These are phyloP conservation scores for grape (Vitis vinifera) DNA, from an alignment of 164 flowering plant genomes.

Conservation along the genomic window ASM3070453v1 NC_081820.1:18251501-18252000, in stretches of 20 bases:
- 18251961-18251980: slow-evolving; percentile 77
- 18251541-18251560: slow-evolving; percentile 96
- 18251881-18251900: slow-evolving; percentile 78
- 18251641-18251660: slow-evolving; percentile 96
- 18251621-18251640: slow-evolving; percentile 99
- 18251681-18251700: slow-evolving; percentile 88
- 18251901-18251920: slow-evolving; percentile 70
- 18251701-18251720: slow-evolving; percentile 95
- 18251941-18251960: slow-evolving; percentile 72
- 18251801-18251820: too few relatives aligned
- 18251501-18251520: slow-evolving; percentile 99
- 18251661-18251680: slow-evolving; percentile 95
- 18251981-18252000: slow-evolving; percentile 31
- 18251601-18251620: slow-evolving; percentile 95
- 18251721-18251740: slow-evolving; percentile 35
- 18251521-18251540: slow-evolving; percentile 95
- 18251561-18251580: slow-evolving; percentile 94
- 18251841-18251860: slow-evolving; percentile 76
- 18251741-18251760: too few relatives aligned
- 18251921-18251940: slow-evolving; percentile 70
- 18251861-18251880: slow-evolving; percentile 75
- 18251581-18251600: slow-evolving; percentile 86
- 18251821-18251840: slow-evolving; percentile 58
- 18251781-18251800: too few relatives aligned
- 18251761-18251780: too few relatives aligned